Base-by-base conservation (phyloP, 1,284 basidiomycete genomes). In the Porogramme epimiltina region DNA sequence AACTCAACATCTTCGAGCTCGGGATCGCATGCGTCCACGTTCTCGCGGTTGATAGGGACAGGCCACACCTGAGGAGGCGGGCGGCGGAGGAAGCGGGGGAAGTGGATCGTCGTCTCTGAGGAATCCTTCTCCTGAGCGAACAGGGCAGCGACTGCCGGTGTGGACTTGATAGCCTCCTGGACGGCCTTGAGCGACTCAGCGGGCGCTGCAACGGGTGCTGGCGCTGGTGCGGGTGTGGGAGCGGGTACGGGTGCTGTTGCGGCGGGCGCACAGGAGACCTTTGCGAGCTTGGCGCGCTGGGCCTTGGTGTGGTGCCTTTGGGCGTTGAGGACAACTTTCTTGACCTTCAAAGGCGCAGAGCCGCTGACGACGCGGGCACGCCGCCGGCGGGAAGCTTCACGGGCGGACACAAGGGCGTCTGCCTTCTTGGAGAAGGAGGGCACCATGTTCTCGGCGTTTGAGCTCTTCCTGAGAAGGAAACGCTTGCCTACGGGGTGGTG, bases 11-110 rank as follows among this genome's bases (percentile, higher is more conserved):
- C 65, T 9, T 50, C 61, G 22, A 76, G 62, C 19, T 61, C 64
- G 15, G 69, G 68, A 41, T 69, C 69, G 45, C 72, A 64, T 0
- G 62, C 59, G 5, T 63, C 63, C 38, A 72, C 53, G 42, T 63
- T 62, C 42, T 55, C 62, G 22, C 56, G 52, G 23, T 62, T 40
- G 13, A 75, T 63, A 33, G 64, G 65, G 13, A 57, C 51, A 41
- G 57, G 51, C 54, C 55, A 59, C 28, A 65, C 59, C 8, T 42
- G n/a, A 15, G 42, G 37, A 34, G 60, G 58, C 19, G 70, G 69
- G n/a, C 68, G 65, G 18, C 62, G 58, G 23, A 74, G 68, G n/a
- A 61, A 61, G 26, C 69, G 66, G 13, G 72, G 72, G 39, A 73
- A 68, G 65, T 68, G 65, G 63, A 76, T 23, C 4, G 43, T 45